phyloP scores from a whole-genome alignment of 2,329 filamentous ascomycete genomes.

The Rutstroemia sp. region DNA sequence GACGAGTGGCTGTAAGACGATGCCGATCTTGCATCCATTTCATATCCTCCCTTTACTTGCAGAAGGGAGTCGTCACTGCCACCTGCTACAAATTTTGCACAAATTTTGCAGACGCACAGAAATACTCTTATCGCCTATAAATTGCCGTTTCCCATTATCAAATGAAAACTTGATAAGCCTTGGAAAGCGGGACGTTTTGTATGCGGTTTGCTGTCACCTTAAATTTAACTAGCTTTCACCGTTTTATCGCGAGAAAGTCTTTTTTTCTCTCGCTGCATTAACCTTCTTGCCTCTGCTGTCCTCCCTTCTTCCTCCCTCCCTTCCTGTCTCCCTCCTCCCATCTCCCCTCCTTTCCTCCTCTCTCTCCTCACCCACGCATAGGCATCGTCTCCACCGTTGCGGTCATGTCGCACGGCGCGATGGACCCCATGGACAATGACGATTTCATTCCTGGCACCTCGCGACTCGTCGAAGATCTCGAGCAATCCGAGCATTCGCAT shows the following conservation, averaged over 20 bases:
- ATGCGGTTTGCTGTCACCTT: background rate
- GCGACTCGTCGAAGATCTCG: slow-evolving; percentile 18
- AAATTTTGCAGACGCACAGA: background rate
- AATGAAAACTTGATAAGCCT: background rate
- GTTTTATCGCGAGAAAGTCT: background rate
- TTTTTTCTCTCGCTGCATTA: background rate
- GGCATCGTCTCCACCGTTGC: background rate
- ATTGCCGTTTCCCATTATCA: background rate
- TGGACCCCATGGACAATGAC: slow-evolving; percentile 10
- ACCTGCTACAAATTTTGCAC: background rate
- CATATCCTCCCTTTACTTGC: background rate
- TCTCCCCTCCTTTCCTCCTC: background rate
- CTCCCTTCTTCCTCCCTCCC: background rate
- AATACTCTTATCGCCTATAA: background rate
- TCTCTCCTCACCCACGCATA: background rate
- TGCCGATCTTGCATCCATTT: background rate
- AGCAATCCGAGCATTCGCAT: slow-evolving; percentile 13
- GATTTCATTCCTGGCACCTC: slow-evolving; percentile 21
- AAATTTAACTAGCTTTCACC: background rate
- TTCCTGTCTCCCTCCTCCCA: background rate
- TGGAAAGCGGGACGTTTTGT: background rate
- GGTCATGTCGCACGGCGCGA: slow-evolving; percentile 4
- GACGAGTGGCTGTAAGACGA: background rate
- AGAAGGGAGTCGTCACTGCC: too few species aligned
- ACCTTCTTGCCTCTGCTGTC: background rate